Evolutionary conservation across 768 basidiomycete species (phyloP).

Genomic region (Plicaturopsis crispa): DNA sequence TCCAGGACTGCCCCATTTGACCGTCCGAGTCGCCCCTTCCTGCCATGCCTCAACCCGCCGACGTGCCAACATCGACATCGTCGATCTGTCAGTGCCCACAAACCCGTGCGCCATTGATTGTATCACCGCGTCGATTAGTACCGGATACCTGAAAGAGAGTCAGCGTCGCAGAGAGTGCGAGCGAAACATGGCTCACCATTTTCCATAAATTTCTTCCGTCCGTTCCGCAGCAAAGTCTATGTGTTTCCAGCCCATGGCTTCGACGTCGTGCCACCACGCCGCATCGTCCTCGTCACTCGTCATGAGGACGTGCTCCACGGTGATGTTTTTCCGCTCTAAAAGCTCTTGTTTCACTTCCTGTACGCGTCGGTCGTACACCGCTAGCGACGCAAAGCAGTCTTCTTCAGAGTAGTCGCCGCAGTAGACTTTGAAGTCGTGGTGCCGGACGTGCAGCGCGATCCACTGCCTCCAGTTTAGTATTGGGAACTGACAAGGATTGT

Average conservation of each 20-base stretch:
- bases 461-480: slow-evolving; percentile 25
- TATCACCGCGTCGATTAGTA: slow-evolving; percentile 67
- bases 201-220: slow-evolving; percentile 38
- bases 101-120: slow-evolving; percentile 63
- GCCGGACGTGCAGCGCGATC: slow-evolving; percentile 51
- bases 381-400: slow-evolving; percentile 48
- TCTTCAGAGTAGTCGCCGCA: slow-evolving; percentile 33
- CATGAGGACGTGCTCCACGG: slow-evolving; percentile 48
- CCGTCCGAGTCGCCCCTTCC: slow-evolving; percentile 39
- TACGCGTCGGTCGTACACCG: slow-evolving; percentile 46
- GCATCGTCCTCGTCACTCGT: slow-evolving; percentile 55
- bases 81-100: slow-evolving; percentile 65
- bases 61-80: slow-evolving; percentile 60
- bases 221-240: slow-evolving; percentile 44
- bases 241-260: slow-evolving; percentile 40
- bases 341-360: slow-evolving; percentile 47
- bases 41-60: slow-evolving; percentile 66
- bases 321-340: slow-evolving; percentile 32
- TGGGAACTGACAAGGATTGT: neutral
- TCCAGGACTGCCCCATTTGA: slow-evolving; percentile 51
- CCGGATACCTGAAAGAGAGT: slow-evolving; percentile 47
- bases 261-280: slow-evolving; percentile 52
- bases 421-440: slow-evolving; percentile 41
- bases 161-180: neutral
- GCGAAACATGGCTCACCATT: slow-evolving; percentile 31